These are phyloP conservation scores for Fusarium brevicatenulatum DNA, from an alignment of 2,329 filamentous ascomycete species.

Conservation along the genomic window DNA sequence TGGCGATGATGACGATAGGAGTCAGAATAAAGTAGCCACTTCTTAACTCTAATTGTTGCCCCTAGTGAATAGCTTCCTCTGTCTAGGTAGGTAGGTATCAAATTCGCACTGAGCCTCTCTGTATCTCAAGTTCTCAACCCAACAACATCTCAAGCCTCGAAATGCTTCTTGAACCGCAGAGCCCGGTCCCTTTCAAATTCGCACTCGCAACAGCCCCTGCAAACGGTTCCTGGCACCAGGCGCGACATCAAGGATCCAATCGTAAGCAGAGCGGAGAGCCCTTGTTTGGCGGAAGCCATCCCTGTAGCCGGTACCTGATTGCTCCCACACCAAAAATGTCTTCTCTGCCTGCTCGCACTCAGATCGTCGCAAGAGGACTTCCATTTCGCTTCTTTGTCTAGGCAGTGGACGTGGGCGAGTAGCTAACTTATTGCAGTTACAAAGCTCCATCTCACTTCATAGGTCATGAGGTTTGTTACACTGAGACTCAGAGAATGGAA, in stretches of 20 bases:
- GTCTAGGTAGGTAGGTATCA: neutral
- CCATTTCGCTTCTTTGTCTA: constrained; percentile 39
- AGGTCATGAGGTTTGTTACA: neutral
- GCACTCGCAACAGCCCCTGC: constrained; percentile 32
- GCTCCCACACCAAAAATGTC: constrained; percentile 34
- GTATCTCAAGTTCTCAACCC: neutral
- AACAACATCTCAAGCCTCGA: neutral
- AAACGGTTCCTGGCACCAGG: constrained; percentile 39
- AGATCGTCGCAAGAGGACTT: constrained; percentile 27
- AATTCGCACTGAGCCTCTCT: neutral
- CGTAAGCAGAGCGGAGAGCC: constrained; percentile 30
- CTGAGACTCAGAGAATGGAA: neutral
- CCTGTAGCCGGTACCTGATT: constrained; percentile 45
- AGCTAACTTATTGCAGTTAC: constrained; percentile 23
- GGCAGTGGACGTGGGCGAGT: constrained; percentile 3
- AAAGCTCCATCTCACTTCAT: constrained; percentile 5
- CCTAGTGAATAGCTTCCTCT: neutral
- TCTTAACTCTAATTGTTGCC: neutral
- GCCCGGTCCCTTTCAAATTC: constrained; percentile 15
- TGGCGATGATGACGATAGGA: neutral
- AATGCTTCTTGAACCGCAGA: neutral
- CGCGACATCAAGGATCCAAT: constrained; percentile 25
- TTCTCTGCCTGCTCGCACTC: neutral
- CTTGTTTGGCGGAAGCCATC: constrained; percentile 37
- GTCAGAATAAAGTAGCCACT: neutral